A percentile compares a stretch with the other conserved stretches of the same genome.
phyloP scores from a whole-genome alignment of 1,284 basidiomycete genomes.

The Prillingera fragicola region DNA sequence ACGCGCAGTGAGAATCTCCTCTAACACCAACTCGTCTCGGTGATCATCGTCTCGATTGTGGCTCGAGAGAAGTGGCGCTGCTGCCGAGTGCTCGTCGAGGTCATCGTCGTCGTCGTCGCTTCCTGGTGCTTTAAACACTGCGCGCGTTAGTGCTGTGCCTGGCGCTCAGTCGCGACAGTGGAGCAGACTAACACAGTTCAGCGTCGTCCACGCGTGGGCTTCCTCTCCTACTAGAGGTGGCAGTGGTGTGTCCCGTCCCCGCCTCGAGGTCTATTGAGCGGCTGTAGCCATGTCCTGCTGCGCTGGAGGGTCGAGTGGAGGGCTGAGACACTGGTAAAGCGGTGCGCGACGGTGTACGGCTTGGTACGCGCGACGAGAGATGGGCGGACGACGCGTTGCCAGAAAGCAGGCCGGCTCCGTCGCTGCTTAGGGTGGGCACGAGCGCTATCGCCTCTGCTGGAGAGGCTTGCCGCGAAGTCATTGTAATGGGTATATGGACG shows the following conservation, averaged over 20 bases:
- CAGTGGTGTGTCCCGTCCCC: too few relatives aligned
- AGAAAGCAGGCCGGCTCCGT: background rate
- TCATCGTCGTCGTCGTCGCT: constrained; percentile 25
- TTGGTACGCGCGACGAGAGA: background rate
- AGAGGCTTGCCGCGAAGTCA: too few relatives aligned
- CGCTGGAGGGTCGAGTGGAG: too few relatives aligned
- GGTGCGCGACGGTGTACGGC: background rate
- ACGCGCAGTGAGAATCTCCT: constrained; percentile 26
- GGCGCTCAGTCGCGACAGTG: too few relatives aligned
- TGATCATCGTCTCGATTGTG: constrained; percentile 20
- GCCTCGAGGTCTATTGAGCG: too few relatives aligned
- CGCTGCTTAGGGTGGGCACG: background rate
- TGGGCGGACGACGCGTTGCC: background rate
- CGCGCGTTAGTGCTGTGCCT: too few relatives aligned
- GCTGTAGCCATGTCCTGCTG: too few relatives aligned
- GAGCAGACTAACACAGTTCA: too few relatives aligned
- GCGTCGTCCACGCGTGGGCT: too few relatives aligned
- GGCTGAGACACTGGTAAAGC: too few relatives aligned
- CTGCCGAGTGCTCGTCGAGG: constrained; percentile 24
- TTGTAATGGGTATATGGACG: too few relatives aligned
- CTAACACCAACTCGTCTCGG: constrained; percentile 21
- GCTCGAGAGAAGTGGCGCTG: constrained; percentile 21
- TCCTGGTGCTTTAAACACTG: constrained; percentile 33
- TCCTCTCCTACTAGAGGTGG: too few relatives aligned
- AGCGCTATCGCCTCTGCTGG: background rate